These are phyloP conservation scores for Tranzscheliella williamsii DNA, from an alignment of 1,284 basidiomycete genomes.

Conservation along the genomic window DNA sequence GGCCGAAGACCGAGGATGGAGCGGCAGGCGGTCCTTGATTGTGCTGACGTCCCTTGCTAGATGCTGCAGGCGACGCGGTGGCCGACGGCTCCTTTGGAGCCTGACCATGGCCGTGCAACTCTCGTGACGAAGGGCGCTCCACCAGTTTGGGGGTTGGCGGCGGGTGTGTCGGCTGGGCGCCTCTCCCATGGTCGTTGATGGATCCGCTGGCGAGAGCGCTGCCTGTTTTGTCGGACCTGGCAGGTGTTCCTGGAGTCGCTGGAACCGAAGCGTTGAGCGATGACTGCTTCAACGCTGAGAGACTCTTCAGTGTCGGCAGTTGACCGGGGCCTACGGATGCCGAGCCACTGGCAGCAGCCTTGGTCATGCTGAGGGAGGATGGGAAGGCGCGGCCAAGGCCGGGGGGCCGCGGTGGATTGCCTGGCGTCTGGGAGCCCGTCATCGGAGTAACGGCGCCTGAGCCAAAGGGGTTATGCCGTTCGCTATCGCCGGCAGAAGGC, in stretches of 20 bases:
- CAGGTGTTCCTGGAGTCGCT: too few species aligned
- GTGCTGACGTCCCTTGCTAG: conserved; percentile 10
- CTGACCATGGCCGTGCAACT: conserved; percentile 26
- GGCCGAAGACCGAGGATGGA: conserved; percentile 34
- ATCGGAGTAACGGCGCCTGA: conserved; percentile 54
- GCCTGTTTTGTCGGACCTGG: conserved; percentile 3
- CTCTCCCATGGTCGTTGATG: conserved; percentile 45
- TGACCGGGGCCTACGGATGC: conserved; percentile 23
- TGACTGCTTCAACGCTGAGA: conserved; percentile 10
- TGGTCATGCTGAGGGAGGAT: conserved; percentile 42
- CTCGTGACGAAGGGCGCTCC: conserved; percentile 29
- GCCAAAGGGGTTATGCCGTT: conserved; percentile 53
- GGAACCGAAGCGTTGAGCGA: neutral
- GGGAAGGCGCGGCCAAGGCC: conserved; percentile 23
- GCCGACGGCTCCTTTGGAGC: conserved; percentile 14
- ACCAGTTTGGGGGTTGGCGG: conserved; percentile 1
- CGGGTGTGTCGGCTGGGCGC: conserved; percentile 1
- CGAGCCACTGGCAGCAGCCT: conserved; percentile 9
- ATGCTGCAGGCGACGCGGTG: conserved; percentile 21
- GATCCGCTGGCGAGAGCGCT: conserved; percentile 37
- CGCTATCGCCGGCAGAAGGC: conserved; percentile 29
- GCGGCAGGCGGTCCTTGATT: conserved; percentile 25
- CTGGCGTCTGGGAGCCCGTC: conserved; percentile 44
- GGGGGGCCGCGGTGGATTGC: conserved; percentile 24
- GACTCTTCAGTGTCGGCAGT: conserved; percentile 22